Evolutionary conservation across 805 yeast genomes (phyloP).

Genomic region (Myxozyma geophila): DNA sequence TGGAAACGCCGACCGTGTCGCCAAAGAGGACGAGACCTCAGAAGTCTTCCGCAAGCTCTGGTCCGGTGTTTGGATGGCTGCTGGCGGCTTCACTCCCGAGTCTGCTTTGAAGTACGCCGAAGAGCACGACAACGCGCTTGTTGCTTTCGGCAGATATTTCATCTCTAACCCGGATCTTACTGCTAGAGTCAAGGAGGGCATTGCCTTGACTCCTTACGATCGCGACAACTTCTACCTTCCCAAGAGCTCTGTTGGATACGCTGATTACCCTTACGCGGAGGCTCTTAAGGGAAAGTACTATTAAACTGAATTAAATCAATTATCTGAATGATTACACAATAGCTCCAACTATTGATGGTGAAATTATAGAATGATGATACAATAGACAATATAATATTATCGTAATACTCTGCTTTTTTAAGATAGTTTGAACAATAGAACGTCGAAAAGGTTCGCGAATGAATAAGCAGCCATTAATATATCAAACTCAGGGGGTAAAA

Average conservation of each 20-base stretch:
- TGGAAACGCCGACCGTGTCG: constrained; percentile 30
- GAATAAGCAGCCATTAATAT: too few relatives aligned
- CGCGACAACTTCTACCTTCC: constrained; percentile 54
- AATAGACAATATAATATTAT: too few relatives aligned
- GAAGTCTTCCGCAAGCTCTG: constrained; percentile 20
- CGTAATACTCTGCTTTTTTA: too few relatives aligned
- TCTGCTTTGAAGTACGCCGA: constrained; percentile 24
- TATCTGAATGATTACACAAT: background rate
- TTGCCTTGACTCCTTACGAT: constrained; percentile 52
- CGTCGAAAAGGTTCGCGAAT: too few relatives aligned
- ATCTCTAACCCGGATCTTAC: constrained; percentile 63
- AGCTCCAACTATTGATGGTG: constrained; percentile 55
- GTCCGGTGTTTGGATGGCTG: constrained; percentile 36
- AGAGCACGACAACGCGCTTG: constrained; percentile 31
- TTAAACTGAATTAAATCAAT: background rate
- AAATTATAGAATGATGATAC: background rate
- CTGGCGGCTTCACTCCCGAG: constrained; percentile 37
- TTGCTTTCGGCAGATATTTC: constrained; percentile 56
- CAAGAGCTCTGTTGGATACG: constrained; percentile 23
- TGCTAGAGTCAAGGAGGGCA: constrained; percentile 50
- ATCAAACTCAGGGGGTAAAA: too few relatives aligned
- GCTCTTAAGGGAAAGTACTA: constrained; percentile 23
- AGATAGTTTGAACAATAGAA: too few relatives aligned
- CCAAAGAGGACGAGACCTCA: constrained; percentile 11
- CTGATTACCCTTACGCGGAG: constrained; percentile 17